A percentile compares a stretch with the other conserved stretches of the same genome.
phyloP scores from a whole-genome alignment of 1,139 yeast genomes.

The Pichia sp. region DNA sequence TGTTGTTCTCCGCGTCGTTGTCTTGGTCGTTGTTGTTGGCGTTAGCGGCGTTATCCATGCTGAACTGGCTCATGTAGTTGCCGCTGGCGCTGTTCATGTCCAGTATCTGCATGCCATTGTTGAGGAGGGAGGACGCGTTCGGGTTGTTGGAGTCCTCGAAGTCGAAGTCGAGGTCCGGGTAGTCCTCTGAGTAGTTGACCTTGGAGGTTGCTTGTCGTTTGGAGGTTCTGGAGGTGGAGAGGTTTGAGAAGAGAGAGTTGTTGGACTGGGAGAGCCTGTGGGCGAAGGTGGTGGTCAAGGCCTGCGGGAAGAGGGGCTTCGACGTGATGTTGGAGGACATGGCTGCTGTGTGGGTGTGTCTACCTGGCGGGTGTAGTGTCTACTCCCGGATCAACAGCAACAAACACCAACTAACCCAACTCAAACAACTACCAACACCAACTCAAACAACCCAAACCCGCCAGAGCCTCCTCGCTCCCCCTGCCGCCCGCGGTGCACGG shows the following conservation, averaged over 20 bases:
- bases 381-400: background rate
- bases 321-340: conserved; percentile 16
- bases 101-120: background rate
- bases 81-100: too few relatives aligned
- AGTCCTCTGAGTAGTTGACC: conserved; percentile 83
- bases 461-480: too few relatives aligned
- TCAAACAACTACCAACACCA: too few relatives aligned
- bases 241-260: conserved; percentile 61
- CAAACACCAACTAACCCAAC: too few relatives aligned
- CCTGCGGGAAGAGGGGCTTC: conserved; percentile 59
- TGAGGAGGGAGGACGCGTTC: too few relatives aligned
- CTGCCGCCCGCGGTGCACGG: background rate
- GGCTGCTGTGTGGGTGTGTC: too few relatives aligned
- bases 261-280: conserved; percentile 62
- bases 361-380: background rate
- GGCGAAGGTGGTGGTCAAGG: conserved; percentile 66
- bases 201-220: conserved; percentile 65
- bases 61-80: background rate
- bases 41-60: background rate
- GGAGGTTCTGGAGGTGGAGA: conserved; percentile 74
- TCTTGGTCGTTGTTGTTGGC: conserved; percentile 23
- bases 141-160: conserved; percentile 34
- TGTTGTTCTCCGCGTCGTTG: conserved; percentile 26
- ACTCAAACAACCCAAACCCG: too few relatives aligned
- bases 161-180: conserved; percentile 62